Evolutionary conservation across 371 early-diverging fungal species (phyloP).

Genomic region (Rhizopus stolonifer): DNA sequence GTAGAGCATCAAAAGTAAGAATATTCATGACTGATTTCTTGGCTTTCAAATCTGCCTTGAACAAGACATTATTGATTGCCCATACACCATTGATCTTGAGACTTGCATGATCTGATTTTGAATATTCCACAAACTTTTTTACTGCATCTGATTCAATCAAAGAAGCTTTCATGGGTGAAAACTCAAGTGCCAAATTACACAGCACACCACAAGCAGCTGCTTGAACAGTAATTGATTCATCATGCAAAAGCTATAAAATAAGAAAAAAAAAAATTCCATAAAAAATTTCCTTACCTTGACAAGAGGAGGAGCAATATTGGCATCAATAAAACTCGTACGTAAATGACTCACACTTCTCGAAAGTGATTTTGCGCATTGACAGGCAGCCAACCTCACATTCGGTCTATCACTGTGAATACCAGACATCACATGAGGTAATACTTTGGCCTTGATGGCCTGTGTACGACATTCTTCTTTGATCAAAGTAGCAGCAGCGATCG

Average conservation of each 20-base stretch:
- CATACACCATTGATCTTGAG: constrained; percentile 79
- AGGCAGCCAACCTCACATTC: constrained; percentile 75
- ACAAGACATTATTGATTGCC: constrained; percentile 84
- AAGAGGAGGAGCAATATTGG: constrained; percentile 72
- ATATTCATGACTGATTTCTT: constrained; percentile 72
- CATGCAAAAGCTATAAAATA: constrained; percentile 57
- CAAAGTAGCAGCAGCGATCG: constrained; percentile 77
- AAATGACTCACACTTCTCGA: constrained; percentile 80
- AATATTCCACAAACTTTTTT: constrained; percentile 66
- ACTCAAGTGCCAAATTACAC: constrained; percentile 86
- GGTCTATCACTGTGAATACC: constrained; percentile 63
- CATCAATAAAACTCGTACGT: constrained; percentile 82
- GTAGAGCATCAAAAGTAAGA: constrained; percentile 64
- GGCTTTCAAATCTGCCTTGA: constrained; percentile 64
- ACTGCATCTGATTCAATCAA: constrained; percentile 81
- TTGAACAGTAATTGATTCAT: constrained; percentile 66
- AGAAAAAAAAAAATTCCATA: neutral
- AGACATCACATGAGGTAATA: constrained; percentile 72
- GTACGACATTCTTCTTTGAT: constrained; percentile 80
- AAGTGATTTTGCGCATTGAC: constrained; percentile 75
- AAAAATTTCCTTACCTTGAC: constrained; percentile 55
- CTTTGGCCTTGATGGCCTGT: constrained; percentile 78
- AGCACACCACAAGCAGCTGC: constrained; percentile 78
- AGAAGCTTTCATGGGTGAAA: constrained; percentile 85
- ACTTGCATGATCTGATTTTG: constrained; percentile 46